These are phyloP conservation scores for Phyllosticta citrichinensis DNA, from an alignment of 2,329 filamentous ascomycete species.

Conservation along the genomic window DNA sequence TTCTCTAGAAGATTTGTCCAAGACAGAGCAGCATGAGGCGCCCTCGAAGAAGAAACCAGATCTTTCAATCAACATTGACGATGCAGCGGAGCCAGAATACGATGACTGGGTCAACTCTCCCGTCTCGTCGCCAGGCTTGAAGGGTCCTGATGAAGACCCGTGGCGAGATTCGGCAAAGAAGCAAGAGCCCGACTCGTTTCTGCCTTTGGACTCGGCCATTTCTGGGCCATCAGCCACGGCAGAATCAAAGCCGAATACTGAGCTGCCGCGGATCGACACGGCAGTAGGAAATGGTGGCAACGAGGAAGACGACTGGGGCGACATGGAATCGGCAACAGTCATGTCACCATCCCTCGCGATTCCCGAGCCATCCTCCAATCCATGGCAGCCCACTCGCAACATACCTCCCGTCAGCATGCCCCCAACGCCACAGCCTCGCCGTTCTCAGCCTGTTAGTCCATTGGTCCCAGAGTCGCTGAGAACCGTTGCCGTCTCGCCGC, in stretches of 20 bases:
- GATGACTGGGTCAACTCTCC: background rate
- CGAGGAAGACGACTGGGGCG: conserved; percentile 29
- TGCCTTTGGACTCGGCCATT: background rate
- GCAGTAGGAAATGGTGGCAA: conserved; percentile 11
- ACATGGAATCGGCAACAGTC: conserved; percentile 26
- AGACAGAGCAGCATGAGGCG: background rate
- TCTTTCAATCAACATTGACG: background rate
- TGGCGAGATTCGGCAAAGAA: conserved; percentile 6
- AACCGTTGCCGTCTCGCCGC: background rate
- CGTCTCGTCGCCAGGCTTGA: conserved; percentile 5
- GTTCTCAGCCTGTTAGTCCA: conserved; percentile 1
- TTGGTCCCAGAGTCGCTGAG: conserved; percentile 1
- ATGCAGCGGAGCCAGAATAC: background rate
- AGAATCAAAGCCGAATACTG: background rate
- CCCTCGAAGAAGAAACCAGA: background rate
- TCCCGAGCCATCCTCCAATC: conserved; percentile 11
- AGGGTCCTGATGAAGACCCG: conserved; percentile 3
- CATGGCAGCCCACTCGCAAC: background rate
- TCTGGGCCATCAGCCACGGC: background rate
- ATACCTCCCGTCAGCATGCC: conserved; percentile 1
- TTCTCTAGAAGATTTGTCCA: background rate
- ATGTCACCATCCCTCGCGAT: conserved; percentile 14
- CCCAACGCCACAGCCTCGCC: background rate
- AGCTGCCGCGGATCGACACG: conserved; percentile 4
- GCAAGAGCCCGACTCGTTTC: background rate